phyloP scores from a whole-genome alignment of 2,329 filamentous ascomycete genomes.

The Colletotrichum melonis region DNA sequence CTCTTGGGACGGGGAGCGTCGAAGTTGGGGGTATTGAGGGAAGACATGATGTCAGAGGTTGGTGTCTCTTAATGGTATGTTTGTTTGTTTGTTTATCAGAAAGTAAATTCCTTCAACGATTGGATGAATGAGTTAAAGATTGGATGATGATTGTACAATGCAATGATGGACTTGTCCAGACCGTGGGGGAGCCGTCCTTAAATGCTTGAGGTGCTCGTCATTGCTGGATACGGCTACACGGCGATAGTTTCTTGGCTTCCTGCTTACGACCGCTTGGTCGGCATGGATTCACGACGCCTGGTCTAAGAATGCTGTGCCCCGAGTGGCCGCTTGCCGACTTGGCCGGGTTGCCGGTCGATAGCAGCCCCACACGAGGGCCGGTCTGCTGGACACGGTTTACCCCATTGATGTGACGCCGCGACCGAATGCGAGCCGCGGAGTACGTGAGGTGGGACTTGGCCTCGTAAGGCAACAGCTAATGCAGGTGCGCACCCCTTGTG shows the following conservation, averaged over 20 bases:
- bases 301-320: constrained; percentile 33
- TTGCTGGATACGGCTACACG: constrained; percentile 25
- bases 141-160: neutral
- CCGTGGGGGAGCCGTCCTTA: constrained; percentile 19
- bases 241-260: constrained; percentile 23
- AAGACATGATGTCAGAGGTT: constrained; percentile 7
- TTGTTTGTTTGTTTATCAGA: neutral
- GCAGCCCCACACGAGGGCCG: constrained; percentile 27
- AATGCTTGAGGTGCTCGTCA: constrained; percentile 22
- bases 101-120: neutral
- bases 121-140: neutral
- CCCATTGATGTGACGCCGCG: constrained; percentile 14
- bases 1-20: constrained; percentile 28
- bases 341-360: constrained; percentile 27
- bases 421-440: constrained; percentile 12
- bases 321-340: constrained; percentile 34
- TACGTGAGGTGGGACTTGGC: constrained; percentile 23
- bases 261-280: constrained; percentile 28
- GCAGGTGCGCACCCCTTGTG: constrained; percentile 4
- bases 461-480: constrained; percentile 33
- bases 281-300: constrained; percentile 32
- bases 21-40: constrained; percentile 15
- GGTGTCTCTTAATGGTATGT: neutral
- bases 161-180: constrained; percentile 1
- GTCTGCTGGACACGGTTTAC: constrained; percentile 17